These are phyloP conservation scores for Mucor circinelloides DNA, from an alignment of 371 early-diverging fungal species.

Conservation along the genomic window DNA sequence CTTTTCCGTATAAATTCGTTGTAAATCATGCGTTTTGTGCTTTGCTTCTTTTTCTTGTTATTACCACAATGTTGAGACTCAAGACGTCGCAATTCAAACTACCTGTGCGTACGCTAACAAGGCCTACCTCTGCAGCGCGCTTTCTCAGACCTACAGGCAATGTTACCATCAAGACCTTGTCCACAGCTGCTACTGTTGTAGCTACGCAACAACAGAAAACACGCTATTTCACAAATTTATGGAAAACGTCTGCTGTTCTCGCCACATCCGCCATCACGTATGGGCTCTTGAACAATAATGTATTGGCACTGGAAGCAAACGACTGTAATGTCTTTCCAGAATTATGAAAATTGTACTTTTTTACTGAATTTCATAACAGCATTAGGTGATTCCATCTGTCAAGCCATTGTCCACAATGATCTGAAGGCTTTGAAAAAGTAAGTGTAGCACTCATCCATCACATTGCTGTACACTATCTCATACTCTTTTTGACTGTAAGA, in stretches of 20 bases:
- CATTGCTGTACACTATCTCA: background rate
- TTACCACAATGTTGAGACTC: background rate
- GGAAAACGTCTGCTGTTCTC: background rate
- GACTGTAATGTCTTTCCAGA: constrained; percentile 7
- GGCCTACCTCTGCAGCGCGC: background rate
- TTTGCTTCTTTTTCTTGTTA: background rate
- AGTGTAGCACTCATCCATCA: background rate
- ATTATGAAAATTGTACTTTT: background rate
- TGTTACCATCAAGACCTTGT: background rate
- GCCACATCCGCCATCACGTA: background rate
- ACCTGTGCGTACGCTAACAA: background rate
- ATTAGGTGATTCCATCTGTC: constrained; percentile 43
- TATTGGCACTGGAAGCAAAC: constrained; percentile 24
- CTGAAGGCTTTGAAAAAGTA: constrained; percentile 42
- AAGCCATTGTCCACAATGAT: constrained; percentile 49
- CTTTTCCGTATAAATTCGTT: background rate
- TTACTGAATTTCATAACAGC: constrained; percentile 11
- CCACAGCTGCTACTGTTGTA: background rate
- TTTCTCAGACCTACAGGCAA: background rate
- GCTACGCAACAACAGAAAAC: background rate
- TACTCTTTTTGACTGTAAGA: constrained; percentile 9
- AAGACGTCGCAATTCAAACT: background rate
- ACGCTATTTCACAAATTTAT: background rate
- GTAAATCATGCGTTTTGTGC: background rate
- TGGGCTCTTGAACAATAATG: background rate